A percentile compares a stretch with the other conserved stretches of the same genome.
Evolutionary conservation across 495 filamentous ascomycete species (phyloP).

Genomic region (Recurvomyces mirabilis): DNA sequence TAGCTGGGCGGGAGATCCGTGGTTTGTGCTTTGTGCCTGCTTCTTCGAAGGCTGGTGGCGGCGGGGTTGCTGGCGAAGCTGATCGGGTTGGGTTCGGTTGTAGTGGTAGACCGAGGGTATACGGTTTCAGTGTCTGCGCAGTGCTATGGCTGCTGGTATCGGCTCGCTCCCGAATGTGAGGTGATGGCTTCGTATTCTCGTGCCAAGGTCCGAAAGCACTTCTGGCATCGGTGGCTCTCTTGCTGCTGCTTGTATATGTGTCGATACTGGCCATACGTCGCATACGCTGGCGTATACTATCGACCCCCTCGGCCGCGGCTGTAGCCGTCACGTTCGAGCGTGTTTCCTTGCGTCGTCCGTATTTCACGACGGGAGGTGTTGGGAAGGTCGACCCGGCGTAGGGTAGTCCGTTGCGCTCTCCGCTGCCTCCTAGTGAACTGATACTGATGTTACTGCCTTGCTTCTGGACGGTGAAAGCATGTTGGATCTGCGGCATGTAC

Average conservation of each 20-base stretch:
- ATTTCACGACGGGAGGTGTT: background rate
- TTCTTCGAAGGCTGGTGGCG: too few relatives aligned
- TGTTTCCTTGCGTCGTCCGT: background rate
- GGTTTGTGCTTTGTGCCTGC: too few relatives aligned
- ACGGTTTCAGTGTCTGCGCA: background rate
- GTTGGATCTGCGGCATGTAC: constrained; percentile 10
- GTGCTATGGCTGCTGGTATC: too few relatives aligned
- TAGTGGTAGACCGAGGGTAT: too few relatives aligned
- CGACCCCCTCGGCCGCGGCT: constrained; percentile 4
- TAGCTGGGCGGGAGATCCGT: too few relatives aligned
- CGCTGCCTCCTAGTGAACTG: background rate
- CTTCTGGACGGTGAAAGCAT: constrained; percentile 5
- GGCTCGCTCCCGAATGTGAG: background rate
- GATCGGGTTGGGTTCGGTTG: too few relatives aligned
- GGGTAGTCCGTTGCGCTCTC: background rate
- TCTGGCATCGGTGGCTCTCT: constrained; percentile 3
- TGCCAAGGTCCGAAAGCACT: constrained; percentile 3
- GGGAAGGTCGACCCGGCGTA: background rate
- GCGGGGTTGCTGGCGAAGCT: too few relatives aligned
- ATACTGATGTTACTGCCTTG: constrained; percentile 12
- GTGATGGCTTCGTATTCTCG: background rate
- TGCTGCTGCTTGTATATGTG: too few relatives aligned
- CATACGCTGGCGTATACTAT: constrained; percentile 8
- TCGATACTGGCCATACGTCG: constrained; percentile 11
- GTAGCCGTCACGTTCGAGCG: background rate